Conservation (phyloP, 129 eudicot genomes). For the Pulicaria dysenterica region DNA sequence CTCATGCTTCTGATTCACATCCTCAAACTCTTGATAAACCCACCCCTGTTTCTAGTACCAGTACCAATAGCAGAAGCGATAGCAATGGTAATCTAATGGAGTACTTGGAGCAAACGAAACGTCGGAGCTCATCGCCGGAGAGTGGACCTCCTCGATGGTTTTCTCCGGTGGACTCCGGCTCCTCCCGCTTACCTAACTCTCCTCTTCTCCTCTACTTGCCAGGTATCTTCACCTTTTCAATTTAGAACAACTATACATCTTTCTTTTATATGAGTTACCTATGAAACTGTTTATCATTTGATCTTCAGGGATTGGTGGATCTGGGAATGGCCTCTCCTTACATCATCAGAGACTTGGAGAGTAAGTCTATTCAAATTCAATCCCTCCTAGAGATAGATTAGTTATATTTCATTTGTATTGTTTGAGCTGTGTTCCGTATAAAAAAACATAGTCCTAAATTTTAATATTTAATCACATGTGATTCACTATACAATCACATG, state of each 20-base stretch:
- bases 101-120: constrained; percentile 35
- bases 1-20: constrained; percentile 1
- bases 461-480: no score
- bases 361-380: constrained; percentile 38
- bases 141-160: constrained; percentile 89
- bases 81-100: constrained; percentile 18
- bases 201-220: constrained; percentile 79
- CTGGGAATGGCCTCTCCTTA: constrained; percentile 63
- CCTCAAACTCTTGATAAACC: constrained; percentile 9
- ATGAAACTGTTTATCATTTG: neutral
- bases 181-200: constrained; percentile 44
- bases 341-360: constrained; percentile 64
- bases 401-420: neutral
- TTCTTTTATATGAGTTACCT: neutral
- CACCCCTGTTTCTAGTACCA: constrained; percentile 1
- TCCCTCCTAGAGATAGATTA: neutral
- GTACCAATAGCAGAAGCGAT: neutral
- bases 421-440: no score
- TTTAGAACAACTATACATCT: no score
- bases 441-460: no score
- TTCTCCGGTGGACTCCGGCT: constrained; percentile 55
- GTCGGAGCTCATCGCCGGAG: constrained; percentile 35
- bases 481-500: no score
- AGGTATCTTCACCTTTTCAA: constrained; percentile 31
- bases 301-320: constrained; percentile 64